Conservation (phyloP, 1,284 basidiomycete genomes). For the Neonothopanus nambi region DNA sequence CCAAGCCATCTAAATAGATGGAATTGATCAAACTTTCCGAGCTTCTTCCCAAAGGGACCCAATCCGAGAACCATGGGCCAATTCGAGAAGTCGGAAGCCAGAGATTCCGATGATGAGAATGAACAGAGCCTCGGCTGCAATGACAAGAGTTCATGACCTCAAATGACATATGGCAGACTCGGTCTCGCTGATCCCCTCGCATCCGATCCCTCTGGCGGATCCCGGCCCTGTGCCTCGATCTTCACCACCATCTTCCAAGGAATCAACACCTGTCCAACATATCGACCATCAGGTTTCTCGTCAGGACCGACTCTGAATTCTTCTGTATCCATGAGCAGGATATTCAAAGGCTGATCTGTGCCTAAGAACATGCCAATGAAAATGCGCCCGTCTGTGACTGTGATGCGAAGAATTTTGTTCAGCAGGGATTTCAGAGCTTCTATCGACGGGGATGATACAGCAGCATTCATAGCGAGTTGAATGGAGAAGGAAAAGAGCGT, state of each 20-base stretch:
- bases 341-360: slow-evolving; percentile 77
- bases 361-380: slow-evolving; percentile 80
- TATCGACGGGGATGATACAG: slow-evolving; percentile 23
- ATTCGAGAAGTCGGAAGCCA: too few relatives aligned
- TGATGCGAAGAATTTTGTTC: slow-evolving; percentile 58
- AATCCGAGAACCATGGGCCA: too few relatives aligned
- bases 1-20: too few relatives aligned
- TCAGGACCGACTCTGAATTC: slow-evolving; percentile 58
- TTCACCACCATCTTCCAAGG: slow-evolving; percentile 69
- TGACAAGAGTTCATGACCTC: too few relatives aligned
- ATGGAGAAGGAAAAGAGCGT: not conserved
- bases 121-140: too few relatives aligned
- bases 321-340: slow-evolving; percentile 75
- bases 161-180: too few relatives aligned
- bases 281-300: slow-evolving; percentile 43
- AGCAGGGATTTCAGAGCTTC: slow-evolving; percentile 50
- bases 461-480: not conserved
- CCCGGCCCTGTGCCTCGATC: slow-evolving; percentile 42
- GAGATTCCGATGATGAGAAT: too few relatives aligned
- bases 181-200: too few relatives aligned
- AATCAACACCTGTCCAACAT: slow-evolving; percentile 78
- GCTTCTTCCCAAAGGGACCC: too few relatives aligned
- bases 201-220: too few relatives aligned
- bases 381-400: slow-evolving; percentile 66
- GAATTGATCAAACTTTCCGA: too few relatives aligned